phyloP scores from a whole-genome alignment of 78 protist genomes.

The Dictyostelium purpureum region DNA sequence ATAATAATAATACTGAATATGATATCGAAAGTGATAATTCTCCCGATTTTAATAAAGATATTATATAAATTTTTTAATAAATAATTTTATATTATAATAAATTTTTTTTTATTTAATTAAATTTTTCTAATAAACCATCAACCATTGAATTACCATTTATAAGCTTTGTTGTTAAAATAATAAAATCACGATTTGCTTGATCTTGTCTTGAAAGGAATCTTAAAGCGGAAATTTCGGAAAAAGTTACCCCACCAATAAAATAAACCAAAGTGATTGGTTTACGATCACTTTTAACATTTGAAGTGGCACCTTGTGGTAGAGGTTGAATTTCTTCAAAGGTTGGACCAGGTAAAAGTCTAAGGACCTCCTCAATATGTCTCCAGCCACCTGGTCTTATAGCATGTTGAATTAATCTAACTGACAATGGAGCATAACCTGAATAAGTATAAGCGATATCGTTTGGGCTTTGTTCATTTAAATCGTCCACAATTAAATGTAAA shows the following conservation, averaged over 20 bases:
- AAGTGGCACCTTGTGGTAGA: background rate
- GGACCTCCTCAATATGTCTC: slow-evolving; percentile 19
- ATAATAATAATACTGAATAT: background rate
- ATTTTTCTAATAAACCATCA: slow-evolving; percentile 6
- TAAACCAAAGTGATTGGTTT: slow-evolving; percentile 83
- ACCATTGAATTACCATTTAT: slow-evolving; percentile 79
- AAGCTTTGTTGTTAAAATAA: slow-evolving; percentile 89
- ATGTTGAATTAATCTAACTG: slow-evolving; percentile 80
- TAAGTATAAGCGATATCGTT: slow-evolving; percentile 71
- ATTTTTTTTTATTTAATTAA: background rate
- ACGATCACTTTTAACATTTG: background rate
- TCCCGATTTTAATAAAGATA: background rate
- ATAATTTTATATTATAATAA: background rate
- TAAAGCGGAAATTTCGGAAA: slow-evolving; percentile 89
- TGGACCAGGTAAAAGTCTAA: slow-evolving; percentile 43
- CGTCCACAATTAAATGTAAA: slow-evolving; percentile 75
- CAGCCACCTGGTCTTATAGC: slow-evolving; percentile 36
- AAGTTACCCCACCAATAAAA: slow-evolving; percentile 93
- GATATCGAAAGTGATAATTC: background rate
- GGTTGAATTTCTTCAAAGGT: slow-evolving; percentile 52
- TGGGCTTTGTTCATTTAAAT: slow-evolving; percentile 71
- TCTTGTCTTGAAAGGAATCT: slow-evolving; percentile 83
- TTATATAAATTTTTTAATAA: background rate
- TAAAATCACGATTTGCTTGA: slow-evolving; percentile 68
- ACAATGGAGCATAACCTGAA: slow-evolving; percentile 93